A percentile compares a stretch with the other conserved stretches of the same genome.
Conservation (phyloP, 768 basidiomycete species). For the Tephrocybe sp. region DNA sequence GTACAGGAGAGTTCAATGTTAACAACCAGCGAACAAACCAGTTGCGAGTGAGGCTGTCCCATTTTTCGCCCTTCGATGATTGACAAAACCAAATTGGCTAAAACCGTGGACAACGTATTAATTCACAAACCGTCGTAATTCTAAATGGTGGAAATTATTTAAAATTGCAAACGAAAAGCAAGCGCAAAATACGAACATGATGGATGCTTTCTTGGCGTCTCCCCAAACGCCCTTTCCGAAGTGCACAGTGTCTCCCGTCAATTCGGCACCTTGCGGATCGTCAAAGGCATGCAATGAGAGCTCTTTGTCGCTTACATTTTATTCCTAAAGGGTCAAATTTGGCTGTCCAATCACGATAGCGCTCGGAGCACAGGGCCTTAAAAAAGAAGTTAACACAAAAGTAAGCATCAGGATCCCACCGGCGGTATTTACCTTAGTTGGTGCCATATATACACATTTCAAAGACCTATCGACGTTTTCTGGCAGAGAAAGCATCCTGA, state of each 20-base stretch:
- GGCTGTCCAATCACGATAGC: slow-evolving; percentile 74
- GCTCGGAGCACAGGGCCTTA: slow-evolving; percentile 87
- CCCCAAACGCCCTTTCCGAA: slow-evolving; percentile 67
- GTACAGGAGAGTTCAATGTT: background rate
- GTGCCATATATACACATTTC: slow-evolving; percentile 90
- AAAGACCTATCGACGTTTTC: slow-evolving; percentile 29
- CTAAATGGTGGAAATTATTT: slow-evolving; percentile 32
- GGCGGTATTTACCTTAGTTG: slow-evolving; percentile 72
- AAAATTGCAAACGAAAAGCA: background rate
- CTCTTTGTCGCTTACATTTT: slow-evolving; percentile 50
- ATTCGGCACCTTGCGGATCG: slow-evolving; percentile 63
- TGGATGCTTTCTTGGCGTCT: slow-evolving; percentile 68
- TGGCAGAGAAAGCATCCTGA: slow-evolving; percentile 60
- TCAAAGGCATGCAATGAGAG: background rate
- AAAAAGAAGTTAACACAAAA: background rate
- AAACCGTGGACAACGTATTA: too few relatives aligned
- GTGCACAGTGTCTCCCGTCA: slow-evolving; percentile 87
- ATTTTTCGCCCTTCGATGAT: slow-evolving; percentile 79
- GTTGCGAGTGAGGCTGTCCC: slow-evolving; percentile 89
- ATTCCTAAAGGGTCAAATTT: slow-evolving; percentile 79
- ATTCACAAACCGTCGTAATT: slow-evolving; percentile 66
- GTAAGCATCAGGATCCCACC: too few relatives aligned
- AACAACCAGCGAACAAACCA: slow-evolving; percentile 44
- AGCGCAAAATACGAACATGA: slow-evolving; percentile 56
- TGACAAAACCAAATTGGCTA: background rate